Percentiles rank a stretch among this genome's conserved stretches.
phyloP scores from a whole-genome alignment of 2,329 filamentous ascomycete genomes.

The Aspergillus pseudonomiae region DNA sequence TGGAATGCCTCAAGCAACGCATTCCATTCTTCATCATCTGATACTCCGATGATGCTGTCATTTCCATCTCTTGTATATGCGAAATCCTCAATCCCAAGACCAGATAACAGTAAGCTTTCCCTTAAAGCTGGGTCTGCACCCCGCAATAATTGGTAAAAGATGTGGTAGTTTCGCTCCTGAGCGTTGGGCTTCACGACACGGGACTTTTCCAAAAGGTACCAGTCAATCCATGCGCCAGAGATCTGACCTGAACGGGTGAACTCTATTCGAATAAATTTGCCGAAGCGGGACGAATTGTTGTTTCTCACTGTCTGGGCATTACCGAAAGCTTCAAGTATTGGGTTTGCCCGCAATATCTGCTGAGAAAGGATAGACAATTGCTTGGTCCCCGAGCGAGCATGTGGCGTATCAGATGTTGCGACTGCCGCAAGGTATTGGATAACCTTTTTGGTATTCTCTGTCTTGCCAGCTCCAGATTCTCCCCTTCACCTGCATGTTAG shows the following conservation, averaged over 20 bases:
- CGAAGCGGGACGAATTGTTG: slow-evolving; percentile 97
- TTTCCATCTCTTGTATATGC: slow-evolving; percentile 90
- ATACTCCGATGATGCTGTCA: slow-evolving; percentile 86
- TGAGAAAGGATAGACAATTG: slow-evolving; percentile 87
- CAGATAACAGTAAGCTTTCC: slow-evolving; percentile 73
- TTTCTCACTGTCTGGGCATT: slow-evolving; percentile 98
- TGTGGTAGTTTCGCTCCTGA: slow-evolving; percentile 92
- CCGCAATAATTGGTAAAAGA: slow-evolving; percentile 93
- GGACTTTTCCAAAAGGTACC: slow-evolving; percentile 98
- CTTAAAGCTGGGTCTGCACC: slow-evolving; percentile 77
- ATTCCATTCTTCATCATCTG: slow-evolving; percentile 88
- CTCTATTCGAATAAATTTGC: slow-evolving; percentile 98
- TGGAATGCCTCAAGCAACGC: slow-evolving; percentile 87
- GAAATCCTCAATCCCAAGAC: slow-evolving; percentile 80
- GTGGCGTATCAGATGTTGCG: slow-evolving; percentile 76
- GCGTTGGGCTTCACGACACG: slow-evolving; percentile 85
- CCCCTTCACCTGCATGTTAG: slow-evolving; percentile 52
- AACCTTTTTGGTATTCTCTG: slow-evolving; percentile 98
- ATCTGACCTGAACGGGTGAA: slow-evolving; percentile 88
- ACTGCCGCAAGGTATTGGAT: slow-evolving; percentile 98
- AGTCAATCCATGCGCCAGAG: slow-evolving; percentile 94
- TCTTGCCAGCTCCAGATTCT: slow-evolving; percentile 97
- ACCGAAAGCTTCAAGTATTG: slow-evolving; percentile 95
- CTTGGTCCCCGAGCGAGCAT: slow-evolving; percentile 61
- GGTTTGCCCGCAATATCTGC: slow-evolving; percentile 93